These are phyloP conservation scores for Saturnispora serradocipensis DNA, from an alignment of 805 yeast genomes.

Conservation along the genomic window DNA sequence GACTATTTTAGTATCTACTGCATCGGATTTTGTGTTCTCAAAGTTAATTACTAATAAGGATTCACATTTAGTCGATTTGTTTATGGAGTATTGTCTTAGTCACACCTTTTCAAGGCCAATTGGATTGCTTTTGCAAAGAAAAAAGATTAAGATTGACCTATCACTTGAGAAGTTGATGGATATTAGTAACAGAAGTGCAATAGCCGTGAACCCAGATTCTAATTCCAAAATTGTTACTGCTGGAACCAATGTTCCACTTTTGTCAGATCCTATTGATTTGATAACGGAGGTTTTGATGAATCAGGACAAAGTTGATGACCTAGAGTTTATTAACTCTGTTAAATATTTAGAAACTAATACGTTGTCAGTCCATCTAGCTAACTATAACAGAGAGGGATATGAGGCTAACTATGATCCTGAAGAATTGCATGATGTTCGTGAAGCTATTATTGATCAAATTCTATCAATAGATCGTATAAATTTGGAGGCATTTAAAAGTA, in stretches of 20 bases:
- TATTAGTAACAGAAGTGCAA: constrained; percentile 8
- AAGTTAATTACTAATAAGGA: constrained; percentile 18
- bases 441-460: constrained; percentile 11
- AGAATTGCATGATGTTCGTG: constrained; percentile 6
- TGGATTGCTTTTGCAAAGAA: constrained; percentile 6
- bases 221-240: background rate
- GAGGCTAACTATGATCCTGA: constrained; percentile 5
- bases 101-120: constrained; percentile 4
- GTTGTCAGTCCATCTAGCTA: constrained; percentile 16
- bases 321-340: constrained; percentile 15
- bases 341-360: constrained; percentile 13
- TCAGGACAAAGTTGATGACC: constrained; percentile 11
- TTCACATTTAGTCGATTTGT: constrained; percentile 10
- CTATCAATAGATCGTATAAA: constrained; percentile 17
- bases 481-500: constrained; percentile 3
- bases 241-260: constrained; percentile 11
- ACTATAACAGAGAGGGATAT: constrained; percentile 18
- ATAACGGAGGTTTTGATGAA: constrained; percentile 16
- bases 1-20: constrained; percentile 68
- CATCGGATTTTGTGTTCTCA: constrained; percentile 51
- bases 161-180: constrained; percentile 4
- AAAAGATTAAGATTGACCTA: background rate
- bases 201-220: background rate
- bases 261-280: constrained; percentile 16
- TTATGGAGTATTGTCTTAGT: constrained; percentile 10